These are phyloP conservation scores for Artemisia tridentata DNA, from an alignment of 129 eudicot genomes.

Conservation along the genomic window DNA sequence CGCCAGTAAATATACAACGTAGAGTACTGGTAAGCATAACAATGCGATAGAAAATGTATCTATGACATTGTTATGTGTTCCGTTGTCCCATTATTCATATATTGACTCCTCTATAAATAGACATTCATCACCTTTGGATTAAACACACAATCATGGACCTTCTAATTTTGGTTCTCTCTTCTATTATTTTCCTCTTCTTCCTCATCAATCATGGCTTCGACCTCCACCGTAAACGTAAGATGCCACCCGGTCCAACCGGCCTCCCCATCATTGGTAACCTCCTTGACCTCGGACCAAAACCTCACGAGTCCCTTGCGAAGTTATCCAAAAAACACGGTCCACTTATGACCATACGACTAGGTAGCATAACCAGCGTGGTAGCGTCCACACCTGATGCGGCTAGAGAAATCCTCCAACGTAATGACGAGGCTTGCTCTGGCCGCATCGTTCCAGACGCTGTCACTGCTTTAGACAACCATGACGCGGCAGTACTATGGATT, in stretches of 20 bases:
- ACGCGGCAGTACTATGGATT: constrained; percentile 46
- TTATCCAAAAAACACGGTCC: constrained; percentile 47
- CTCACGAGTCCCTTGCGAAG: constrained; percentile 41
- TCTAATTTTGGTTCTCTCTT: background rate
- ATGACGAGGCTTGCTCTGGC: constrained; percentile 50
- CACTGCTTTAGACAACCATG: constrained; percentile 27
- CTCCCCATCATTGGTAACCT: constrained; percentile 51
- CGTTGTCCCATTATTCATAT: too few relatives aligned
- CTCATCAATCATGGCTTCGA: constrained; percentile 1
- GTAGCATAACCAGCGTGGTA: constrained; percentile 43
- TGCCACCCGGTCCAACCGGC: constrained; percentile 34
- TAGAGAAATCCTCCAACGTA: constrained; percentile 49
- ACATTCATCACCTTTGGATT: constrained; percentile 9
- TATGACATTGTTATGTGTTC: too few relatives aligned
- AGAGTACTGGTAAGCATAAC: too few relatives aligned
- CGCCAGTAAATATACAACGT: too few relatives aligned
- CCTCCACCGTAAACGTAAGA: background rate
- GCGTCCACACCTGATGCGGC: constrained; percentile 59
- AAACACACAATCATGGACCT: constrained; percentile 16
- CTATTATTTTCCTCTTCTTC: background rate
- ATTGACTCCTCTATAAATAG: constrained; percentile 7
- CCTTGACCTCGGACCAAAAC: constrained; percentile 38
- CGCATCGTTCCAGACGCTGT: constrained; percentile 44
- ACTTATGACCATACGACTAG: constrained; percentile 59
- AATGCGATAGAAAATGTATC: too few relatives aligned